Conservation (phyloP, 495 filamentous ascomycete genomes). For the Penicillium waksmanii region DNA sequence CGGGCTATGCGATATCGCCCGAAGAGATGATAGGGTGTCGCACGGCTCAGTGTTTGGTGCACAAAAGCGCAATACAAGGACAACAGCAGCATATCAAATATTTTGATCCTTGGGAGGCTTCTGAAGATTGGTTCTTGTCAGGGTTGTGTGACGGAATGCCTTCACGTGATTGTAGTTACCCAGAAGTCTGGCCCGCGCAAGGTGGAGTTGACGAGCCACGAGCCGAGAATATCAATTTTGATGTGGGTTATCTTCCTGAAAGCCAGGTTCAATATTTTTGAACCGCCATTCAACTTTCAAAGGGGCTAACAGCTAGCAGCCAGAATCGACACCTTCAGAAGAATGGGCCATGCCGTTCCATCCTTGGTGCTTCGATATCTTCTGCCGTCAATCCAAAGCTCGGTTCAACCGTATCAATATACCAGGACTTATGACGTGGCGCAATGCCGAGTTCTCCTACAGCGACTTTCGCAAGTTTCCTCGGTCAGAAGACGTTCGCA, state of each 20-base stretch:
- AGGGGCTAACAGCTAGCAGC: conserved; percentile 5
- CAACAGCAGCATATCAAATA: conserved; percentile 21
- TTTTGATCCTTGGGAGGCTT: conserved; percentile 29
- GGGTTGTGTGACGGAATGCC: conserved; percentile 30
- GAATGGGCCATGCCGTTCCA: conserved; percentile 36
- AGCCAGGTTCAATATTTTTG: background rate
- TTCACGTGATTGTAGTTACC: conserved; percentile 17
- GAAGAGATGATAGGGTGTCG: conserved; percentile 37
- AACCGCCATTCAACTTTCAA: background rate
- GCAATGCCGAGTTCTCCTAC: conserved; percentile 18
- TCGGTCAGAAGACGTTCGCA: conserved; percentile 12
- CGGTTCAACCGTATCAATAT: conserved; percentile 15
- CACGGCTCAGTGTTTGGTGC: conserved; percentile 30
- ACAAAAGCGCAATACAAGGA: conserved; percentile 13
- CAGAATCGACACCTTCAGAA: background rate
- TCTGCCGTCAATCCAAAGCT: conserved; percentile 24
- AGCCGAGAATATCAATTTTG: conserved; percentile 14
- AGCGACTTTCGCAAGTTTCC: conserved; percentile 15
- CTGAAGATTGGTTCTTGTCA: conserved; percentile 31
- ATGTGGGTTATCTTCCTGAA: conserved; percentile 7
- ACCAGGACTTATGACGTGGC: conserved; percentile 28
- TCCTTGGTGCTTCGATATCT: conserved; percentile 42
- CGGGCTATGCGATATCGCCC: conserved; percentile 23
- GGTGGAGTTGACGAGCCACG: conserved; percentile 12
- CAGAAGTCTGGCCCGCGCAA: conserved; percentile 14